Conservation (phyloP, 2,329 filamentous ascomycete species). For the Xylariaceae sp. region DNA sequence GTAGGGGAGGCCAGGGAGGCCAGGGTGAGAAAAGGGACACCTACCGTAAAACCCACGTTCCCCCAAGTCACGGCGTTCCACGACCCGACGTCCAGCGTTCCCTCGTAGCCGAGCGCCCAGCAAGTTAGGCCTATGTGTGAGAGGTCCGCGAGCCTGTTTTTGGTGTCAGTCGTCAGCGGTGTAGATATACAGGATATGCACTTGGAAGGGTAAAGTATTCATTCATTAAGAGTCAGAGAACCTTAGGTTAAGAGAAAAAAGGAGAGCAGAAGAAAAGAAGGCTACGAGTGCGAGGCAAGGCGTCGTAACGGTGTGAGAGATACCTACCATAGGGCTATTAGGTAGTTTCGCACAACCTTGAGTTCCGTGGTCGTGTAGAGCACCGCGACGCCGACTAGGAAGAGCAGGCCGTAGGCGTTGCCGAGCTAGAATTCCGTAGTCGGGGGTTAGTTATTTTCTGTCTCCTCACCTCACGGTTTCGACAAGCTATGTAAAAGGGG, state of each 20-base stretch:
- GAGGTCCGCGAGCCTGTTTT: constrained; percentile 59
- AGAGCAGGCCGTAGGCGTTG: constrained; percentile 69
- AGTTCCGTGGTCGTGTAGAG: constrained; percentile 66
- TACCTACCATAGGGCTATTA: constrained; percentile 59
- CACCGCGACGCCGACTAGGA: constrained; percentile 64
- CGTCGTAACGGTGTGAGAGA: background rate
- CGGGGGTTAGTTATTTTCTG: background rate
- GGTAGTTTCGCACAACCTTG: constrained; percentile 67
- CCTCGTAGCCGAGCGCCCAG: constrained; percentile 58
- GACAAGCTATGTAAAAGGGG: too few species aligned
- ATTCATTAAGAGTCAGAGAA: too few species aligned
- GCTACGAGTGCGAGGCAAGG: too few species aligned
- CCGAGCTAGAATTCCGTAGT: constrained; percentile 59
- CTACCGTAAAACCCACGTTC: constrained; percentile 68
- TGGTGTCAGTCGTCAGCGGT: background rate
- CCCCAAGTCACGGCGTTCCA: constrained; percentile 78
- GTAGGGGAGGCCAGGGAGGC: background rate
- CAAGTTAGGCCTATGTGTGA: constrained; percentile 68
- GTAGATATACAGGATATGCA: too few species aligned
- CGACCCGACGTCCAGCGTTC: constrained; percentile 52
- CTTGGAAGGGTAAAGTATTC: too few species aligned
- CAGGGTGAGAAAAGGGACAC: constrained; percentile 26
- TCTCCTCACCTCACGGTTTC: background rate
- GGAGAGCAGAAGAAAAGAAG: too few species aligned
- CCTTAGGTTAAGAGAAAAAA: too few species aligned